Conservation (phyloP, 2,329 filamentous ascomycete genomes). For the Colletotrichum brevisporum region DNA sequence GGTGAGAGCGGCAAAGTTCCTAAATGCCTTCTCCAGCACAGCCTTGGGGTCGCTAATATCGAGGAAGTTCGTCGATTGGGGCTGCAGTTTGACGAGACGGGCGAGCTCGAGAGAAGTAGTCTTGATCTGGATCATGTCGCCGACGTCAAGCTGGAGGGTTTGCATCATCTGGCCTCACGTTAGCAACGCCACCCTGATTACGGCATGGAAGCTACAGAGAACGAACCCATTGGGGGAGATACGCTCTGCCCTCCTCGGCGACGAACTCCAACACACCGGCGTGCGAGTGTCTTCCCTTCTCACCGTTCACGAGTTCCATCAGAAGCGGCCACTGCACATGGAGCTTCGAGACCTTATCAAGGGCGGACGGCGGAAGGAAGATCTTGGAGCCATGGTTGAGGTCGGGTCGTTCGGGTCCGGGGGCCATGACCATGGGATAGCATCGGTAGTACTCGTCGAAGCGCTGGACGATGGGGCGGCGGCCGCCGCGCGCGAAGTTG, state of each 20-base stretch:
- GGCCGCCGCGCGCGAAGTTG: conserved; percentile 52
- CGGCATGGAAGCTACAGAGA: background rate
- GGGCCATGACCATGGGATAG: conserved; percentile 95
- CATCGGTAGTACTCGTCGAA: conserved; percentile 99
- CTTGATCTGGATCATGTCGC: conserved; percentile 95
- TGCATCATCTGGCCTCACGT: conserved; percentile 82
- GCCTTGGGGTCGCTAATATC: conserved; percentile 98
- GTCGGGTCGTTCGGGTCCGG: conserved; percentile 87
- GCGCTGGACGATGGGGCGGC: conserved; percentile 73
- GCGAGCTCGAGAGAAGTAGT: conserved; percentile 93
- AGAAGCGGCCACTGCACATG: conserved; percentile 98
- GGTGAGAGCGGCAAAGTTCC: conserved; percentile 94
- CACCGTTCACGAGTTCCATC: conserved; percentile 94
- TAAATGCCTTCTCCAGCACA: conserved; percentile 95
- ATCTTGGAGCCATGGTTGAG: conserved; percentile 98
- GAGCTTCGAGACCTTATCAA: conserved; percentile 95
- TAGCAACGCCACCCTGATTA: background rate
- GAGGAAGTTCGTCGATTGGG: conserved; percentile 92
- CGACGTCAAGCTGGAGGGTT: conserved; percentile 88
- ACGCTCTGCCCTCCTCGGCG: conserved; percentile 95
- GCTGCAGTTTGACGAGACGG: conserved; percentile 95
- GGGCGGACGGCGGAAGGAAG: conserved; percentile 93
- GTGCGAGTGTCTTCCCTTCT: conserved; percentile 85
- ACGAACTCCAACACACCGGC: conserved; percentile 98
- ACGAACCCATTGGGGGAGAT: conserved; percentile 92